Evolutionary conservation across 257 asterid species (phyloP), one percentile per base, ranked within the genome.

Genomic region (Scutellaria barbata): DNA sequence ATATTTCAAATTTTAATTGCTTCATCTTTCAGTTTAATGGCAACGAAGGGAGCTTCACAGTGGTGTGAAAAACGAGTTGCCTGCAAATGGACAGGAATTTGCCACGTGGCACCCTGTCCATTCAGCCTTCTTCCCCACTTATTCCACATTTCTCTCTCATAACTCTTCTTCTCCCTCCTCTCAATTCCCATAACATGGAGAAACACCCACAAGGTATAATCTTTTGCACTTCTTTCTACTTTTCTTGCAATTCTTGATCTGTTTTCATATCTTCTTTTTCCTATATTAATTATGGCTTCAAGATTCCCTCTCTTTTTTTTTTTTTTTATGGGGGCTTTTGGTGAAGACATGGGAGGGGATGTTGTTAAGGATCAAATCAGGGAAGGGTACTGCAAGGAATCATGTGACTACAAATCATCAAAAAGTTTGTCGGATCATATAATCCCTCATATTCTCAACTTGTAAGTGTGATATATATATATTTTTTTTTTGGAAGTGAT

Each of bases 381-480:
- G 52, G 88, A 81, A 84, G 80, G 81, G 17, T 51, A 35, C 41
- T 61, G 55, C 57, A 84, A 80, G 78, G 84, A 76, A 79, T 57
- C 83, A n/a, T 18, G 54, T 63, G 86, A 84, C 37, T 30, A 47
- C 45, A 65, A 76, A 72, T 65, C 77, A 6, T 56, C 87, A 35
- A 74, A 80, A 43, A 17, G 63, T 12, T 74, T 73, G 11, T 69
- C 85, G 7, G 83, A 86, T 54, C 50, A 76, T 53, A 63, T 92
- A 50, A 86, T 90, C 51, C 96, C 98, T 71, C 96, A 85, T 59
- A 80, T 92, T 76, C 85, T 92, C 71, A 92, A 88, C 45, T 76
- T 92, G 96, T 89, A 74, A 80, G 84, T 74, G 18, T 55, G 7
- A 33, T 59, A n/a, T n/a, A n/a, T n/a, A n/a, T n/a, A n/a, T 37